A percentile compares a stretch with the other conserved stretches of the same genome.
These are phyloP conservation scores for Tephrocybe sp. DNA, from an alignment of 768 basidiomycete species.

Conservation along the genomic window DNA sequence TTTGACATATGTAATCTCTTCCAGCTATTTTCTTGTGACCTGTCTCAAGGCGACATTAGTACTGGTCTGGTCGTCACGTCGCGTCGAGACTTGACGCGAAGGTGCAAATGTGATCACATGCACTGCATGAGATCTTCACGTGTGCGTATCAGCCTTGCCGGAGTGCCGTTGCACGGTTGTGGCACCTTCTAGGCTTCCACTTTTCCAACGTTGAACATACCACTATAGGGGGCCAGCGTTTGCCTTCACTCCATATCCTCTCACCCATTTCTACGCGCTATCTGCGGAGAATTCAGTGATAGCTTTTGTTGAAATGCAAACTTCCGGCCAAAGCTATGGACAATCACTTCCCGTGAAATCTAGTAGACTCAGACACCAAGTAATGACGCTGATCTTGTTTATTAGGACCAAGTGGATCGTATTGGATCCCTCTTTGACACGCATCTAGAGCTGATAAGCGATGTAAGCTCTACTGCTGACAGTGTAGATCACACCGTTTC, in stretches of 20 bases:
- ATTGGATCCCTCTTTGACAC: constrained; percentile 56
- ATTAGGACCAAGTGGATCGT: constrained; percentile 71
- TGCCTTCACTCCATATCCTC: background rate
- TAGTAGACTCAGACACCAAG: constrained; percentile 8
- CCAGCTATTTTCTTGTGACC: too few species aligned
- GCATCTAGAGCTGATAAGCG: constrained; percentile 61
- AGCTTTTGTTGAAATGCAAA: background rate
- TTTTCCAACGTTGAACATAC: too few species aligned
- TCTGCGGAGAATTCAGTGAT: background rate
- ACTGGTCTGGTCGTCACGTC: too few species aligned
- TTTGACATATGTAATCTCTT: too few species aligned
- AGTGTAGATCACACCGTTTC: background rate
- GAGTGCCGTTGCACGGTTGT: too few species aligned
- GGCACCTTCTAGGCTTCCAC: too few species aligned
- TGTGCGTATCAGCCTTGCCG: too few species aligned
- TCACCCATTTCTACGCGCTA: background rate
- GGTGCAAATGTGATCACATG: too few species aligned
- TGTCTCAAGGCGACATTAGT: too few species aligned
- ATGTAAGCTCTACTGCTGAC: constrained; percentile 41
- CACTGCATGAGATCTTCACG: too few species aligned
- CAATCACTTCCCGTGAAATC: constrained; percentile 49
- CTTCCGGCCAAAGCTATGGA: constrained; percentile 41
- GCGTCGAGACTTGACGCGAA: too few species aligned
- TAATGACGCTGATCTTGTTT: constrained; percentile 4
- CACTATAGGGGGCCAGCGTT: too few species aligned